Base-by-base conservation (phyloP, 345 rosid genomes). In the Dipteronia dyeriana region DNA sequence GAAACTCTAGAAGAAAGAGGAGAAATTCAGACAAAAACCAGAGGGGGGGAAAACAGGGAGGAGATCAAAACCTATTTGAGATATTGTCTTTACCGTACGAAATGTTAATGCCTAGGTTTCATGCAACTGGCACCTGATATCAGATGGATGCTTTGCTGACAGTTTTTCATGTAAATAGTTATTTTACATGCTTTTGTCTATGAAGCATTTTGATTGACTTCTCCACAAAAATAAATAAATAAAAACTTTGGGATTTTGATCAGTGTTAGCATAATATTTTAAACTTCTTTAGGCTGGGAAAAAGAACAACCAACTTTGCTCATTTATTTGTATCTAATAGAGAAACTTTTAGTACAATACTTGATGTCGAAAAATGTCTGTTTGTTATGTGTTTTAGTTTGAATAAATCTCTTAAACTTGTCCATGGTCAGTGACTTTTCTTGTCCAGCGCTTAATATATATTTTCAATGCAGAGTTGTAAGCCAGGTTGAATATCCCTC, bases 401-500 rank as follows among this genome's bases (percentile, higher is more conserved):
- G 45, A 68, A 60, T 22, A 12, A n/a, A 14, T 73, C 68, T 63
- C 75, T 49, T 31, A 31, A 43, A 67, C 54, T n/a, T 39, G 60
- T 66, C 39, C 60, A 10, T 47, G 31, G 54, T 74, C 20, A 47
- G 49, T 23, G 43, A 61, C 51, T 41, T 25, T 68, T 73, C 20
- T 65, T 20, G 23, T 45, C 4, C 69, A 56, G 20, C 4, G 53
- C 64, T 82, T 73, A 31, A 34, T 67, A 75, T 84, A 66, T 75
- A 19, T 66, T 83, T 71, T 73, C 66, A 4, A 74, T 83, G 79
- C 88, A 96, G 99, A 87, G 91, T 96, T 87, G 99, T 96, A 73
- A 96, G 98, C 88, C 98, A 96, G 86, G 89, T 94, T 73, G 99
- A 96, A 51, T 96, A 96, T 84, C 99, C 99, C 73, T 96, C 99